Evolutionary conservation across 441 rosid species (phyloP).

Genomic region (Adansonia grandidieri): DNA sequence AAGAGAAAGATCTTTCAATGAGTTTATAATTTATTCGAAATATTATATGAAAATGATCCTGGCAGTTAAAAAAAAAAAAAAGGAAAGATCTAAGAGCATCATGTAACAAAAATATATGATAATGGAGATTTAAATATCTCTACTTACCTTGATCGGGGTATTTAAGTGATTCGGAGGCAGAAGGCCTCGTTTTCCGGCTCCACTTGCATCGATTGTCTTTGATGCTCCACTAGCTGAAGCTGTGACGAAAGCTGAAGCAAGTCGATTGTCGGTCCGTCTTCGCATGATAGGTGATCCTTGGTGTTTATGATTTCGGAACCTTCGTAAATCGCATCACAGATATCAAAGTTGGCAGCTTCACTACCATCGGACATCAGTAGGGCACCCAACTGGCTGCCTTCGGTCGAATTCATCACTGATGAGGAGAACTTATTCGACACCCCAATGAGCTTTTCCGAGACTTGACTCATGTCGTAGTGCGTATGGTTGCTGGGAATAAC

Average conservation of each 20-base stretch:
- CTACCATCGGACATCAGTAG: constrained; percentile 35
- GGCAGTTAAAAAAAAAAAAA: neutral
- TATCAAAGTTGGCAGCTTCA: constrained; percentile 36
- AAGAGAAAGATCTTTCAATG: neutral
- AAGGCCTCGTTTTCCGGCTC: constrained; percentile 48
- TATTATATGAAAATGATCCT: neutral
- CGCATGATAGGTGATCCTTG: constrained; percentile 33
- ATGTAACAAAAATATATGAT: neutral
- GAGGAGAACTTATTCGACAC: constrained; percentile 40
- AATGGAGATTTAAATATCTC: neutral
- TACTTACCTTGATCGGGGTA: constrained; percentile 30
- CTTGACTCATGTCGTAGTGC: constrained; percentile 33
- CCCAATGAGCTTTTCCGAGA: constrained; percentile 38
- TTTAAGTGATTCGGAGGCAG: constrained; percentile 40
- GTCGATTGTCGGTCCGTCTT: constrained; percentile 48
- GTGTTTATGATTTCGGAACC: constrained; percentile 36
- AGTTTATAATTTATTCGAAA: neutral
- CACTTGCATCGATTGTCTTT: constrained; percentile 48
- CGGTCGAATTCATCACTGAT: constrained; percentile 38
- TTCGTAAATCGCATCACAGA: constrained; percentile 35
- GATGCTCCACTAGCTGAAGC: constrained; percentile 58
- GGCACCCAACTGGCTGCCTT: constrained; percentile 38
- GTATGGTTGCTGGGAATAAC: constrained; percentile 26
- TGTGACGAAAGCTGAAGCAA: constrained; percentile 63
- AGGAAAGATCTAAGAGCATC: neutral